These are phyloP conservation scores for rapeseed (Brassica napus) DNA, from an alignment of 345 rosid genomes.

Conservation along the genomic window DNA sequence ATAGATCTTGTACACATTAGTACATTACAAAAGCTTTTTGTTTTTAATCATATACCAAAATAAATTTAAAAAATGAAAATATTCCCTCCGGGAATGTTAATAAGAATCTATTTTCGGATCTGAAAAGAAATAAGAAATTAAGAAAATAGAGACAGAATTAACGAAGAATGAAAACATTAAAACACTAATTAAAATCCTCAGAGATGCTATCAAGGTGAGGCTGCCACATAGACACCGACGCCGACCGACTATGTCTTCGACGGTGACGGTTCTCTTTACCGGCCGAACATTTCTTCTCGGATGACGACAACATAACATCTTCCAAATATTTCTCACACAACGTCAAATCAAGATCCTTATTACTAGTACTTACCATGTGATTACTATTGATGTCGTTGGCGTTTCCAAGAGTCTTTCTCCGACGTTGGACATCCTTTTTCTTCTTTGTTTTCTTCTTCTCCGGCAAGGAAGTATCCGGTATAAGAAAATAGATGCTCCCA, in stretches of 20 bases:
- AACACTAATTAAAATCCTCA: constrained; percentile 55
- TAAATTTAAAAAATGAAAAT: neutral
- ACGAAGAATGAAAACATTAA: neutral
- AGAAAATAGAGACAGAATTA: constrained; percentile 33
- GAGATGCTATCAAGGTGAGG: constrained; percentile 77
- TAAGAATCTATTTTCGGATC: constrained; percentile 29
- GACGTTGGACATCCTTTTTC: neutral
- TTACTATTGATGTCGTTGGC: neutral
- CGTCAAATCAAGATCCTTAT: constrained; percentile 22
- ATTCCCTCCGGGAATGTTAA: constrained; percentile 18
- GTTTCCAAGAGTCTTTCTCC: constrained; percentile 31
- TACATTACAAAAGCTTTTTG: constrained; percentile 17
- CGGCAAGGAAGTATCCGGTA: constrained; percentile 63
- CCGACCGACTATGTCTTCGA: constrained; percentile 52
- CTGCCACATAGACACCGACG: constrained; percentile 59
- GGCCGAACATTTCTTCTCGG: constrained; percentile 37
- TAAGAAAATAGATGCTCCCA: constrained; percentile 86
- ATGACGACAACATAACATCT: constrained; percentile 30
- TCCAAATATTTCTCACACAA: constrained; percentile 42
- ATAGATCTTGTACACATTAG: constrained; percentile 37
- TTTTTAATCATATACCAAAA: constrained; percentile 10
- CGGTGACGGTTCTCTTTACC: constrained; percentile 46
- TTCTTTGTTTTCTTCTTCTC: constrained; percentile 45
- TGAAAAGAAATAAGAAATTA: constrained; percentile 7
- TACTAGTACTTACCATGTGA: neutral